Evolutionary conservation across 2,329 filamentous ascomycete species (phyloP).

Genomic region (Xylaria sp.): DNA sequence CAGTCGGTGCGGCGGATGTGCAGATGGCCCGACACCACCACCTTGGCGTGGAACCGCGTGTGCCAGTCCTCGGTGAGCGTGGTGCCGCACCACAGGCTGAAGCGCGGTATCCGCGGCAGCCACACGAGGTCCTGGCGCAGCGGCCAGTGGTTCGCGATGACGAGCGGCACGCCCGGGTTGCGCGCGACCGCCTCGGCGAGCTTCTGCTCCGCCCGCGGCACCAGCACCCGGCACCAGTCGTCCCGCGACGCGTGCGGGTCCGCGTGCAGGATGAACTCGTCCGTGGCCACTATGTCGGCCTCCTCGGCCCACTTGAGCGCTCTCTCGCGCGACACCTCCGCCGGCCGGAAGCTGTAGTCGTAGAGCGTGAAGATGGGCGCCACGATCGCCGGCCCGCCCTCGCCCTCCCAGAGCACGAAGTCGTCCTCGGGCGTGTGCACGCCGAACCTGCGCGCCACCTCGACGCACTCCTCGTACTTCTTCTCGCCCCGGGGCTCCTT

Average conservation of each 20-base stretch:
- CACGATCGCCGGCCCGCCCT: slow-evolving; percentile 58
- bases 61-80: slow-evolving; percentile 52
- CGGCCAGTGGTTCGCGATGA: slow-evolving; percentile 54
- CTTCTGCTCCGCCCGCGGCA: slow-evolving; percentile 43
- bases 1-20: slow-evolving; percentile 54
- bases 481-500: slow-evolving; percentile 57
- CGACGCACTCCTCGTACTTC: slow-evolving; percentile 66
- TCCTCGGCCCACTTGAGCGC: slow-evolving; percentile 55
- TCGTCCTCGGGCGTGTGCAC: slow-evolving; percentile 67
- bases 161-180: slow-evolving; percentile 41
- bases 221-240: slow-evolving; percentile 50
- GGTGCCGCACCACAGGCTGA: slow-evolving; percentile 54
- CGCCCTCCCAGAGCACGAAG: slow-evolving; percentile 63
- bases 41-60: slow-evolving; percentile 49
- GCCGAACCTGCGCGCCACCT: slow-evolving; percentile 61
- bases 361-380: slow-evolving; percentile 68
- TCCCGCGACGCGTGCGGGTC: slow-evolving; percentile 50
- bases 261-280: slow-evolving; percentile 52
- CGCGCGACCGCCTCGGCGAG: slow-evolving; percentile 43
- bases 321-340: slow-evolving; percentile 57
- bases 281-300: slow-evolving; percentile 50
- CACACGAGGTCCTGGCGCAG: slow-evolving; percentile 51
- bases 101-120: slow-evolving; percentile 51
- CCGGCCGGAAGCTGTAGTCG: slow-evolving; percentile 67
- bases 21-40: slow-evolving; percentile 52